phyloP scores from a whole-genome alignment of 2,329 filamentous ascomycete species.

The Bipolaris cookei region DNA sequence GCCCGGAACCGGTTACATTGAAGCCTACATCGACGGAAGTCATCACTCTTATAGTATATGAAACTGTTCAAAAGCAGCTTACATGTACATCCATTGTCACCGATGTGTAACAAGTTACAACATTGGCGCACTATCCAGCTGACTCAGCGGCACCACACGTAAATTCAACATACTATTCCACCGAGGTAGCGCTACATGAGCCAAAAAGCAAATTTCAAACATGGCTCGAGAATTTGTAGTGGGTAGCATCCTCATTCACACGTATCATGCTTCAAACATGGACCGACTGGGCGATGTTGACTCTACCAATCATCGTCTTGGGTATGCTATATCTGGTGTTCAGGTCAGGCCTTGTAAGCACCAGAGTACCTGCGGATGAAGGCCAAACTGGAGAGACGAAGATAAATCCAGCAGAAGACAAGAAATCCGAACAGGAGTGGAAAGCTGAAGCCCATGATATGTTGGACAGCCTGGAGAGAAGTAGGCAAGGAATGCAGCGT shows the following conservation, averaged over 20 bases:
- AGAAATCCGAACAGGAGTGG: not conserved
- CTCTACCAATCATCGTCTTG: not conserved
- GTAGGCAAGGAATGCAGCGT: not conserved
- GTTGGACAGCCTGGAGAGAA: not conserved
- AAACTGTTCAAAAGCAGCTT: conserved; percentile 1
- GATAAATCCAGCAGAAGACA: not conserved
- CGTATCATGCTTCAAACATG: not conserved
- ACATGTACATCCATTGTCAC: not conserved
- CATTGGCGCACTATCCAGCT: conserved; percentile 3
- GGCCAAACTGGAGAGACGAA: not conserved
- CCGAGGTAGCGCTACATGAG: not conserved
- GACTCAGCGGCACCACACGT: not conserved
- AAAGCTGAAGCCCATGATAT: not conserved
- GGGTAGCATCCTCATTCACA: not conserved
- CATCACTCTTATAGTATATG: not conserved
- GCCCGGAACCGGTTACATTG: not conserved
- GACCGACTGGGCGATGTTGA: not conserved
- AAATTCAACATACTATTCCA: not conserved
- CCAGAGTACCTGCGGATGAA: not conserved
- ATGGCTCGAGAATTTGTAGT: no score
- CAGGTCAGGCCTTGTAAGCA: not conserved
- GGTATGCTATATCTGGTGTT: not conserved
- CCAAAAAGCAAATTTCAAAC: not conserved
- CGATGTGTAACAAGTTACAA: conserved; percentile 2
- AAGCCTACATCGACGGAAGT: not conserved